These are phyloP conservation scores for Heterobasidion irregulare DNA, from an alignment of 1,284 basidiomycete genomes.

Conservation along the genomic window DNA sequence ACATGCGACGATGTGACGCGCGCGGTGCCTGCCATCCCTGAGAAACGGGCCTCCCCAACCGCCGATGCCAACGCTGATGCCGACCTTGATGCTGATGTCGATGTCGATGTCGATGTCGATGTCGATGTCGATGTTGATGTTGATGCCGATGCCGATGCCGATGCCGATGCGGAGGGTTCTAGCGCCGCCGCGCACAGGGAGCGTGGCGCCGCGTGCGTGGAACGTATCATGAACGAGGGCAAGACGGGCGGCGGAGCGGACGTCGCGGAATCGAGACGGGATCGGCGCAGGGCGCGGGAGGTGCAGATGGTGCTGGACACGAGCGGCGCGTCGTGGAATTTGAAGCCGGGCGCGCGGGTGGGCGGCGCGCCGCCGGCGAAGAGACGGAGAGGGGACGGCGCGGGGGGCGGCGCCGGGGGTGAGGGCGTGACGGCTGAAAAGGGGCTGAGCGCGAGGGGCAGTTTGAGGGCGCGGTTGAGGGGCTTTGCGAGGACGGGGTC, in stretches of 20 bases:
- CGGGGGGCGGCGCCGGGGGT: constrained; percentile 9
- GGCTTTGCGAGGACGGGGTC: constrained; percentile 47
- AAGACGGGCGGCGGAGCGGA: neutral
- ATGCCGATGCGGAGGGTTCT: neutral
- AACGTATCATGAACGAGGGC: constrained; percentile 8
- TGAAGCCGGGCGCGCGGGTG: no score
- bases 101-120: no score
- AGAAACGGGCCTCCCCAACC: no score
- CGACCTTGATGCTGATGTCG: no score
- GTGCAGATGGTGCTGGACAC: constrained; percentile 42
- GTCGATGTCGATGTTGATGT: no score
- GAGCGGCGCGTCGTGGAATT: constrained; percentile 35
- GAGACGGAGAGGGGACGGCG: constrained; percentile 15
- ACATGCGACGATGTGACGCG: no score
- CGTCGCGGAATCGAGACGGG: neutral
- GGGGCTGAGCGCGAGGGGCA: constrained; percentile 19
- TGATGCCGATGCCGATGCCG: no score
- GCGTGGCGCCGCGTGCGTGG: constrained; percentile 1
- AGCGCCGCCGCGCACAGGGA: neutral
- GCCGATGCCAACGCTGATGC: neutral
- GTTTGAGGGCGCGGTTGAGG: constrained; percentile 36
- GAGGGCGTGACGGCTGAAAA: constrained; percentile 12
- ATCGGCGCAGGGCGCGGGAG: neutral
- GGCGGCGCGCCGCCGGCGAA: constrained; percentile 13
- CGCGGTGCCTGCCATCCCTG: no score